phyloP scores from a whole-genome alignment of 257 asterid species.

The Solanum ossicruentum region DNA sequence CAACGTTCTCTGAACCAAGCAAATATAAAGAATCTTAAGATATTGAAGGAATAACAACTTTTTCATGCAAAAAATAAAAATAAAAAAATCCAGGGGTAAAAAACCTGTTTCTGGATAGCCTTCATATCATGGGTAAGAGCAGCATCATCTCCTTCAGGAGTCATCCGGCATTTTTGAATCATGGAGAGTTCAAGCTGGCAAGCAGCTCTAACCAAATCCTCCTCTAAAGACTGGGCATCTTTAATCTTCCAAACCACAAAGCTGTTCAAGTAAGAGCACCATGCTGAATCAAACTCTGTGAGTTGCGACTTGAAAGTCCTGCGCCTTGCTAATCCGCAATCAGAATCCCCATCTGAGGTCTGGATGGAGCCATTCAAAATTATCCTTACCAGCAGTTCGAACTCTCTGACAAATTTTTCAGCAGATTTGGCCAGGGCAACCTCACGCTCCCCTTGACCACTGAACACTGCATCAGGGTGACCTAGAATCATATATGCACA shows the following conservation, averaged over 20 bases:
- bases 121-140: slow-evolving; percentile 71
- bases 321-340: slow-evolving; percentile 4
- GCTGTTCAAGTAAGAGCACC: slow-evolving; percentile 91
- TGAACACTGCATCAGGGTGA: slow-evolving; percentile 90
- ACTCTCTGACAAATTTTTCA: slow-evolving; percentile 58
- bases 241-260: slow-evolving; percentile 93
- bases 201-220: slow-evolving; percentile 89
- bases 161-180: slow-evolving; percentile 80
- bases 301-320: slow-evolving; percentile 64
- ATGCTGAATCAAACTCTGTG: slow-evolving; percentile 71
- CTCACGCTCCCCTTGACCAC: slow-evolving; percentile 86
- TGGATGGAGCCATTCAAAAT: slow-evolving; percentile 47
- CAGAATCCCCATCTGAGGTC: slow-evolving; percentile 31
- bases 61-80: background rate
- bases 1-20: background rate
- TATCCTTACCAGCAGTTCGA: slow-evolving; percentile 59
- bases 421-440: slow-evolving; percentile 65
- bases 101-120: slow-evolving; percentile 82
- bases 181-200: slow-evolving; percentile 88
- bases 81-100: background rate
- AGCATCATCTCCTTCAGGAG: slow-evolving; percentile 53
- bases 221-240: slow-evolving; percentile 82
- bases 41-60: background rate
- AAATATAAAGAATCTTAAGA: background rate
- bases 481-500: slow-evolving; percentile 81